Evolutionary conservation across 208 protist genomes (phyloP).

Genomic region (Porcisia deanei): DNA sequence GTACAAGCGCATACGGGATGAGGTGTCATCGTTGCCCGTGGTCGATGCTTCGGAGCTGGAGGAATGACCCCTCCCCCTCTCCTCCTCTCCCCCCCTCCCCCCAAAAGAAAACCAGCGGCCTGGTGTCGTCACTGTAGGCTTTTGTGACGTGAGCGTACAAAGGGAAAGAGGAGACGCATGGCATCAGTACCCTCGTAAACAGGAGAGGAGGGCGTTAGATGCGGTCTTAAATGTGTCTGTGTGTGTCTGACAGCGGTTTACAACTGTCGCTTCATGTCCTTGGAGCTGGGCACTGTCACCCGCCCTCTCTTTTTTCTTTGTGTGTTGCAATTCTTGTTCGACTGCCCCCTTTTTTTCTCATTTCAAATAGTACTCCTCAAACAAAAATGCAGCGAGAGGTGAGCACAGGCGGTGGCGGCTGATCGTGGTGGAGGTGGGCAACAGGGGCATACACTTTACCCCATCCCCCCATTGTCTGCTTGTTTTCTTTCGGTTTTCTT

Average conservation of each 20-base stretch:
- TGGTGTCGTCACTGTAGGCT: constrained; percentile 14
- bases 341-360: neutral
- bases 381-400: no score
- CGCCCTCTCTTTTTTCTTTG: neutral
- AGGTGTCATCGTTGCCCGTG: constrained; percentile 66
- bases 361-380: neutral
- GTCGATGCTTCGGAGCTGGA: constrained; percentile 70
- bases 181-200: neutral
- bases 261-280: neutral
- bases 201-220: neutral
- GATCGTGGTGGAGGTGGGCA: no score
- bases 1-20: constrained; percentile 71
- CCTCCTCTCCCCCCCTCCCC: constrained; percentile 3
- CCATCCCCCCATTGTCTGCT: no score
- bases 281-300: neutral
- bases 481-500: no score
- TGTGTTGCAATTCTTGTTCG: neutral
- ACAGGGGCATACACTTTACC: no score
- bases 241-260: neutral
- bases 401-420: no score
- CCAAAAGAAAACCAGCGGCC: neutral
- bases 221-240: neutral
- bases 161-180: neutral
- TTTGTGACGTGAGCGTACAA: neutral
- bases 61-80: constrained; percentile 27